Base-by-base conservation (phyloP, 148 eudicot species). In the Silene uniflora region DNA sequence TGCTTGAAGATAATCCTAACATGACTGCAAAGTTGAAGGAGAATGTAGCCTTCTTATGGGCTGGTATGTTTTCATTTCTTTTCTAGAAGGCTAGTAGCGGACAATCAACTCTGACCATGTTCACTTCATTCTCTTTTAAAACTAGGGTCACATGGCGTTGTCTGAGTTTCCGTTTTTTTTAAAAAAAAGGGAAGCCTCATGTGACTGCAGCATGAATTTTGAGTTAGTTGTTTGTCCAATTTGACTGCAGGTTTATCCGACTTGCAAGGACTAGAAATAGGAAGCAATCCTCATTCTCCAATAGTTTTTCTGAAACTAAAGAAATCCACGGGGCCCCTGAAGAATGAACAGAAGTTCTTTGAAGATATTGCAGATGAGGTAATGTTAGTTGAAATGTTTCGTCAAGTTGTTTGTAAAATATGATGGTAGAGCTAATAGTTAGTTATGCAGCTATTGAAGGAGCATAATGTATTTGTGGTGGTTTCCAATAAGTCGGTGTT, bases 251-350 rank as follows among this genome's bases (percentile, higher is more conserved):
- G 91, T 69, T 81, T 95, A 81, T 81, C 82, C 2, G 88, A 70
- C 64, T 13, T 90, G 49, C 83, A 77, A 64, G 98, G 97, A 72
- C 89, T 95, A 66, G 88, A 90, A 78, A 79, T 90, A 81, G 82
- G 76, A 13, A 95, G 97, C 83, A 85, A 92, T 85, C 85, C 83
- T 44, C 82, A 81, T 73, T 95, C 97, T 62, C 97, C 98, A 60
- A 82, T 95, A 76, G 90, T 89, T 49, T 89, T 83, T 74, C 88
- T 92, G 47, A 81, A 73, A 81, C 81, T 95, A 55, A 85, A 83
- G 72, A 83, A 86, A 67, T 88, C 98, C 73, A 82, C 86, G 7
- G 96, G 96, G 60, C 86, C 88, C 68, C 44, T 52, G 22, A 88
- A 86, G 81, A 85, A 78, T 58, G 97, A 92, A 77, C 83, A 84